Percentiles rank a stretch among this genome's conserved stretches.
Conservation (phyloP, 1,284 basidiomycete species). For the Pascua sp. region DNA sequence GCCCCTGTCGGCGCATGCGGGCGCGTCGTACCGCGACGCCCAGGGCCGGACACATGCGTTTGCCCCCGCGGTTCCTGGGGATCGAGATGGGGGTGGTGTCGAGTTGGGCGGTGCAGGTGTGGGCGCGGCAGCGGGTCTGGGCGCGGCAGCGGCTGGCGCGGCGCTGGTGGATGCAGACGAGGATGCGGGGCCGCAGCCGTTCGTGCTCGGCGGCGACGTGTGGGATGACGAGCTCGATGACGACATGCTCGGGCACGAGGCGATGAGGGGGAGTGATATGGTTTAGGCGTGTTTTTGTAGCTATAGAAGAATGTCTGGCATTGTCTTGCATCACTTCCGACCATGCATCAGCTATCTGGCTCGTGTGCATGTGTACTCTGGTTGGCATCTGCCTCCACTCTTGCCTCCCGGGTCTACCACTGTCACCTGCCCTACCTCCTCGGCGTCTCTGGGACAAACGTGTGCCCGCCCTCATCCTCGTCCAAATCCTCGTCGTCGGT, state of each 20-base stretch:
- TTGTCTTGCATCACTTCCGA: background rate
- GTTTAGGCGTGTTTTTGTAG: background rate
- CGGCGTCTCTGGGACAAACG: slow-evolving; percentile 29
- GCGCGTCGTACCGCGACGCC: slow-evolving; percentile 40
- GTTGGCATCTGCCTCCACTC: no score
- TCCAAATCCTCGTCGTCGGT: slow-evolving; percentile 39
- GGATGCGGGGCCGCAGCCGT: background rate
- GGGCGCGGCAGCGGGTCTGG: slow-evolving; percentile 2
- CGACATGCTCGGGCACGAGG: slow-evolving; percentile 1
- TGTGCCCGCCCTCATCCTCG: slow-evolving; percentile 2
- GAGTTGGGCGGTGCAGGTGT: background rate
- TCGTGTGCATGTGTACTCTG: background rate
- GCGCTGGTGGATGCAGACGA: slow-evolving; percentile 9
- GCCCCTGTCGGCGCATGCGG: slow-evolving; percentile 29
- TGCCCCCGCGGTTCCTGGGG: slow-evolving; percentile 6
- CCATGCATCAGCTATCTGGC: background rate
- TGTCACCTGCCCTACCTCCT: background rate
- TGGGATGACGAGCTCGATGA: slow-evolving; percentile 33
- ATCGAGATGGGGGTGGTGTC: background rate
- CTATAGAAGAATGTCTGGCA: no score
- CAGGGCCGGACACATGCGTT: slow-evolving; percentile 41
- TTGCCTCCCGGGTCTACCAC: no score
- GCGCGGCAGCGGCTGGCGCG: background rate
- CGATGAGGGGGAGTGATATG: background rate
- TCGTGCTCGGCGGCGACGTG: slow-evolving; percentile 13